phyloP scores from a whole-genome alignment of 2,329 filamentous ascomycete genomes.

The Botrytis paeoniae region DNA sequence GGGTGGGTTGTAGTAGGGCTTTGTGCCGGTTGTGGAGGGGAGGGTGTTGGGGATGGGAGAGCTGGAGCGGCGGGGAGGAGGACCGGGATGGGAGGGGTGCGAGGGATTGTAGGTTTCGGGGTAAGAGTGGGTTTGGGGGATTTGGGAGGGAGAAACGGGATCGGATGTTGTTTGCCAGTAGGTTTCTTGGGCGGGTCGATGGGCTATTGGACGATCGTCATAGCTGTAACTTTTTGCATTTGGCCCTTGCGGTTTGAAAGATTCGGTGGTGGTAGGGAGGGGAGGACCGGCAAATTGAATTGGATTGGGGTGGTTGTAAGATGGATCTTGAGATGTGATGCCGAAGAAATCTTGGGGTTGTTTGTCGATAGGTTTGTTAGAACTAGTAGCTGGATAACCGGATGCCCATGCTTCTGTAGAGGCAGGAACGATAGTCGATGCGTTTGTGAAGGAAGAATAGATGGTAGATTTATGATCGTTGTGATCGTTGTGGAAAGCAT shows the following conservation, averaged over 20 bases:
- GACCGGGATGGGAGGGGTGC: background rate
- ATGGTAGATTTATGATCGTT: background rate
- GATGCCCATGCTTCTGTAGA: conserved; percentile 3
- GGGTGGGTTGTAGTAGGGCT: background rate
- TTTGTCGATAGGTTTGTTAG: background rate
- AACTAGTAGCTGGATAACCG: background rate
- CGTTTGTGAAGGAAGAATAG: background rate
- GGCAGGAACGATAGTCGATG: background rate
- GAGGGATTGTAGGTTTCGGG: background rate
- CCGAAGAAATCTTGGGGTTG: background rate
- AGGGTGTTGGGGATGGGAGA: background rate
- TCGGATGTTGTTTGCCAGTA: conserved; percentile 22
- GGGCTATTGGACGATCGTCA: background rate
- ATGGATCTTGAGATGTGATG: conserved; percentile 6
- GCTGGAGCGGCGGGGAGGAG: conserved; percentile 14
- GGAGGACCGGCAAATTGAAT: background rate
- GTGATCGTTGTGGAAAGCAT: background rate
- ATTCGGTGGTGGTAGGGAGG: too few species aligned
- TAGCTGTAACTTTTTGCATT: background rate
- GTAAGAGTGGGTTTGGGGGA: background rate
- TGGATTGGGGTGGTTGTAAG: background rate
- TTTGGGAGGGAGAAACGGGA: conserved; percentile 16
- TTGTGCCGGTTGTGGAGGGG: conserved; percentile 10
- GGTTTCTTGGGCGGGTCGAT: conserved; percentile 23
- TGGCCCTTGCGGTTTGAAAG: background rate